Evolutionary conservation across 176 grass and related monocot species (phyloP), one percentile per base, ranked within the genome.

Genomic region (Rhynchospora pubera): DNA sequence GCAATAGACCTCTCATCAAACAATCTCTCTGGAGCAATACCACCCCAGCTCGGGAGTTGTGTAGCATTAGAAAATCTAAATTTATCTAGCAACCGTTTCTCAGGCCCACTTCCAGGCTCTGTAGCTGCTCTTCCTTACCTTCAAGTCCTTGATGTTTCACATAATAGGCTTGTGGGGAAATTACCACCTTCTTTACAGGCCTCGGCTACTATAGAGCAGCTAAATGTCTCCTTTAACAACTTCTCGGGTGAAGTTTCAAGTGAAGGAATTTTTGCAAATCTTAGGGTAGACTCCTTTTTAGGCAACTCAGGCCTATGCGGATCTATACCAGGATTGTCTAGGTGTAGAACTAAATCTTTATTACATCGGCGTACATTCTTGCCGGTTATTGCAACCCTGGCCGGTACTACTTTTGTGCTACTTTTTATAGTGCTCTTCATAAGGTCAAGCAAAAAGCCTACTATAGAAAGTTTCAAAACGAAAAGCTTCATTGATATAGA

Each of bases 1-100:
- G 89, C 81, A 77, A 72, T 98, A 78, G 93, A 98, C 76, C 48
- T 98, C 83, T 98, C 95, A 51, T 91, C 89, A 2, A 98, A 98
- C 82, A 62, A 84, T 28, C 55, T 94, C 57, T 90, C 89, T 0
- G 92, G 90, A 78, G 15, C 32, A 23, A 89, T 97, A 57, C 89
- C 90, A 65, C 78, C 88, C 45, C 91, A 97, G 86, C 88, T 97
- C 11, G 85, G 91, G 14, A 79, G 85, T 84, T 97, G 91, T 46
- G 46, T 97, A 63, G 88, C 89, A n/a, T 84, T 97, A 65, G 94
- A 92, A 84, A 93, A 86, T 61, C 87, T 97, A 65, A 93, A 97
- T 90, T 18, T 97, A 39, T 94, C 94, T 1, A 62, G 76, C 15
- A 97, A 97, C 85, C 42, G 19, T 56, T 86, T 97, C 62, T 47